Evolutionary conservation across 2,329 filamentous ascomycete genomes (phyloP), one percentile per base, ranked within the genome.

Genomic region (Apiospora hydei): DNA sequence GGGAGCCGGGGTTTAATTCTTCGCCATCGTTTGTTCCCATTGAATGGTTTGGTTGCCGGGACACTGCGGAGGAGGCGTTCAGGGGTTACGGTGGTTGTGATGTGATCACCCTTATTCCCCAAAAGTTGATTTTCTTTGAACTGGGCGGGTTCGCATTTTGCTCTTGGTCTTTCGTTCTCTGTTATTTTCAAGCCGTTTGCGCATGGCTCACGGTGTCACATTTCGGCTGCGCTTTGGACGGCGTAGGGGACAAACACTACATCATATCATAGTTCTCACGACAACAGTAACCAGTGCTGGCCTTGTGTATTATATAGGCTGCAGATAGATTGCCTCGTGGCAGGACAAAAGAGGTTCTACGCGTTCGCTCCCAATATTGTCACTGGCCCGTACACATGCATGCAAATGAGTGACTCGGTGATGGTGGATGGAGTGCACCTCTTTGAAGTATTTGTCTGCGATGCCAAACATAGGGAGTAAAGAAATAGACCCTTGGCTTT

Each of bases 301-400:
- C 57, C 57, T 64, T 70, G 57, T 80, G 78, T 79, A 80, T 75
- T 78, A 74, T 78, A 76, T 71, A 76, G 74, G 73, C 61, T 57
- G 74, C 73, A 77, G 77, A 78, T 78, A 79, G 77, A 78, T 67
- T 74, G 75, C 76, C 75, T 75, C 77, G 75, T 78, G 77, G 76
- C 75, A 77, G 73, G 76, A 73, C 73, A 70, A 70, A 75, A 75
- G 75, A 75, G 72, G 72, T 57, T 69, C 68, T 44, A 76, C 72
- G 53, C 71, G 49, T 67, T 72, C 72, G 69, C 74, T 73, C 72
- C 71, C 73, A 73, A 75, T 76, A 64, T n/a, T n/a, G 18, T 41
- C 57, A n/a, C n/a, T 64, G 57, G 41, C 34, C 30, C n/a, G 18
- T 64, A 38, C 8, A 3, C 8, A 3, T 43, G 41, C 41, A 10